These are phyloP conservation scores for Penicillium lagena DNA, from an alignment of 495 filamentous ascomycete species.

Conservation along the genomic window DNA sequence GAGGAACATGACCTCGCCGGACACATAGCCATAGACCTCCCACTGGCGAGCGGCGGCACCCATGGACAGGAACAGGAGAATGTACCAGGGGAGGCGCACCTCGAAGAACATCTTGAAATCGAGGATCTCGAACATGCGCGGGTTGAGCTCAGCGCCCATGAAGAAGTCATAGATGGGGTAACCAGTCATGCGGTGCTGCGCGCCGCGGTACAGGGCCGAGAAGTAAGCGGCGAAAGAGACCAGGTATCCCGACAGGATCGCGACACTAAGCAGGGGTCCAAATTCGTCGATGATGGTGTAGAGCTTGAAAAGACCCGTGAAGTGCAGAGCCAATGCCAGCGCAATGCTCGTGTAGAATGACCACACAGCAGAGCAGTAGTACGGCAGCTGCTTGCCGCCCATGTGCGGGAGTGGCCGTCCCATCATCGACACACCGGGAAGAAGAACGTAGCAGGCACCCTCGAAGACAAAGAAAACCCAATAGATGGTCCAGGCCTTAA, in stretches of 20 bases:
- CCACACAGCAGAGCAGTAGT: slow-evolving; percentile 87
- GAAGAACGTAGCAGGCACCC: slow-evolving; percentile 67
- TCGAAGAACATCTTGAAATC: slow-evolving; percentile 99
- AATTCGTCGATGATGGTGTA: slow-evolving; percentile 96
- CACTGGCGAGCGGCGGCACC: slow-evolving; percentile 82
- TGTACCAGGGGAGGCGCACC: slow-evolving; percentile 95
- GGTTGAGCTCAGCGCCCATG: slow-evolving; percentile 98
- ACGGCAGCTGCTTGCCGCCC: slow-evolving; percentile 75
- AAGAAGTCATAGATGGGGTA: slow-evolving; percentile 94
- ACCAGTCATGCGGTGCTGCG: slow-evolving; percentile 87
- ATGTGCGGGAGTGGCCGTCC: slow-evolving; percentile 83
- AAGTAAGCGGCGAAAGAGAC: slow-evolving; percentile 79
- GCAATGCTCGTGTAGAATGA: slow-evolving; percentile 82
- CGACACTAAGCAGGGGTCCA: slow-evolving; percentile 80
- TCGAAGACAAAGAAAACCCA: slow-evolving; percentile 88
- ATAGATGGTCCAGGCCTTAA: slow-evolving; percentile 84
- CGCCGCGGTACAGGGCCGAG: slow-evolving; percentile 72
- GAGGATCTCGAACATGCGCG: slow-evolving; percentile 84
- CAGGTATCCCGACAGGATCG: slow-evolving; percentile 80
- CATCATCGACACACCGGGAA: slow-evolving; percentile 77
- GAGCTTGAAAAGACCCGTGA: slow-evolving; percentile 77
- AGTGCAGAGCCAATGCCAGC: slow-evolving; percentile 62
- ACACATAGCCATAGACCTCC: slow-evolving; percentile 84
- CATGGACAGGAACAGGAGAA: slow-evolving; percentile 72
- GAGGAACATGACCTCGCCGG: slow-evolving; percentile 81